Evolutionary conservation across 2,329 filamentous ascomycete species (phyloP), one percentile per base, ranked within the genome.

Genomic region (Ramularia endophylla): DNA sequence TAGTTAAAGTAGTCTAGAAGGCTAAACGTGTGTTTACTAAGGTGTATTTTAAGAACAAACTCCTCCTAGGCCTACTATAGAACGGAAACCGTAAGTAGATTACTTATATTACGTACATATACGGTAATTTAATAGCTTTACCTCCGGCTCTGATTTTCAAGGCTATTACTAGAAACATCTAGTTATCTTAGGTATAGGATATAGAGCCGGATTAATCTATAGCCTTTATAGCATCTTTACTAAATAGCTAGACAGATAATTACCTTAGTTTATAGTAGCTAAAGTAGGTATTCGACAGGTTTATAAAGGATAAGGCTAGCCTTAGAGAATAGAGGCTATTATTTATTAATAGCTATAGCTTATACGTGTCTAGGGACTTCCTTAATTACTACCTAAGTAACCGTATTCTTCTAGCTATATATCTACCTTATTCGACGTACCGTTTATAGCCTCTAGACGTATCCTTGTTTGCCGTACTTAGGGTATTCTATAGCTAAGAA

Each of bases 41-140:
- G 38, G 12, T 18, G n/a, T 8, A 17, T 5, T 41, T 36, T 27
- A 18, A 46, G 25, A 34, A 16, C 13, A 16, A 40, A 13, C 30
- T n/a, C 13, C 22, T 51, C 3, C 4, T 46, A 22, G 25, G 46
- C 16, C 40, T 36, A 39, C 8, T 36, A 18, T 35, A 53, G 32
- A 41, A 51, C 47, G 32, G 48, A 39, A 49, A 37, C 33, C 37
- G 43, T 13, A 27, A 51, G 41, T 53, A 31, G 37, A 47, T 25
- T 38, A 53, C 34, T 31, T 15, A 45, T 16, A 27, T 53, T 18
- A 36, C 30, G n/a, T 38, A 35, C 18, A 51, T 53, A 27, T 51
- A 33, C 40, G 37, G n/a, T n/a, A n/a, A n/a, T n/a, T 17, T 20
- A 29, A 51, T 49, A 34, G 43, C 20, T 47, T 19, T 33, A 33